Base-by-base conservation (phyloP, 176 grass and related monocot genomes). In the Oryza glumipatula region DNA sequence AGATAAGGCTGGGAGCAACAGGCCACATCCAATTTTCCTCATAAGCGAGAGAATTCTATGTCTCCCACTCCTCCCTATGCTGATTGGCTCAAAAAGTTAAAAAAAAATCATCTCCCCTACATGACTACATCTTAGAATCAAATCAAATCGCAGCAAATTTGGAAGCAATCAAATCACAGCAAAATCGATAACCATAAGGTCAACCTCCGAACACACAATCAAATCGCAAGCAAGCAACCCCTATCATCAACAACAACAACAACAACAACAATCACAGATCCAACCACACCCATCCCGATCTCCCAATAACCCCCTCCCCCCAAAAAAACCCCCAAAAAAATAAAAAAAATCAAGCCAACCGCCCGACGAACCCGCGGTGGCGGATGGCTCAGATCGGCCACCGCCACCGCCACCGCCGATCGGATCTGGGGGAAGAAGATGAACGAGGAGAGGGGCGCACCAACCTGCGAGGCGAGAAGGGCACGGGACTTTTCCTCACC, bases 401-500 rank as follows among this genome's bases (percentile, higher is more conserved):
- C 28, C 52, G 8, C 7, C 1, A 7, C 51, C 3, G 58, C 52
- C 17, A 2, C 7, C 17, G 1, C 52, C 21, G n/a, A 63, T 63
- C 58, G 58, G 58, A 63, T 63, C 58, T 63, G n/a, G 58, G 58
- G 9, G 58, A 63, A 63, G 58, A 63, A 63, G 58, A 63, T 17
- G 49, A 52, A 52, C 49, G 6, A 48, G 16, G 80, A 11, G 70
- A 48, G 19, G 19, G 4, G 56, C 17, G 63, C 68, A 63, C 46
- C 84, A 90, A 90, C 89, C 89, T 90, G 89, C 83, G 17, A 58
- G 70, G 68, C 68, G 81, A 38, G 36, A 75, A 63, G 84, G 84
- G 63, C 68, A 74, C 89, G 75, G 43, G 69, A 79, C 84, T 49
- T 82, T 87, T 38, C 48, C 48, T 60, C 36, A 14, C 24, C 46